Evolutionary conservation across 1,139 yeast genomes (phyloP).

Genomic region (Saccharomyces hybrid): DNA sequence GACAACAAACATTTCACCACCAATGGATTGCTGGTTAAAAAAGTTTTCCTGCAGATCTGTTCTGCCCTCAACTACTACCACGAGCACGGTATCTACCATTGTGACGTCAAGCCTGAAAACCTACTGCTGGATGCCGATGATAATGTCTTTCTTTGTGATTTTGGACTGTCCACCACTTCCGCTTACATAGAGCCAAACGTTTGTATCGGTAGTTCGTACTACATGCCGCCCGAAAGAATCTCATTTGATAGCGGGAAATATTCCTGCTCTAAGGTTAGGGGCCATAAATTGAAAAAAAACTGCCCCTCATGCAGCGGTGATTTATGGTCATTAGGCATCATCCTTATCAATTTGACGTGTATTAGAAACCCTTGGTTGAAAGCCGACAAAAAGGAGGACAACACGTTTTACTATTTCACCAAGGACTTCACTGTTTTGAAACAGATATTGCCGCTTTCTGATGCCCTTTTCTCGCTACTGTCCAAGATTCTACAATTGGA

Average conservation of each 20-base stretch:
- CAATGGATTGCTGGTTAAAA: constrained; percentile 46
- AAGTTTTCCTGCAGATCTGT: constrained; percentile 66
- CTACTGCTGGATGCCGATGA: constrained; percentile 58
- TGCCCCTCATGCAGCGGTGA: constrained; percentile 71
- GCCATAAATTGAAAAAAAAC: constrained; percentile 1
- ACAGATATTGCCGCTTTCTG: constrained; percentile 40
- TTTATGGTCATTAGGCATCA: constrained; percentile 82
- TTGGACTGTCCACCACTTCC: constrained; percentile 71
- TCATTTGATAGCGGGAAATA: constrained; percentile 25
- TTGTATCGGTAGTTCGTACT: constrained; percentile 82
- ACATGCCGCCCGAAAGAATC: constrained; percentile 89
- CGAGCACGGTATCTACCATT: constrained; percentile 62
- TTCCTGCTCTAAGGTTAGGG: constrained; percentile 9
- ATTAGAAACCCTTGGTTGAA: constrained; percentile 92
- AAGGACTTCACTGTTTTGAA: constrained; percentile 48
- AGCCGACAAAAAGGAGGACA: constrained; percentile 57
- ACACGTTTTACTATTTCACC: constrained; percentile 47
- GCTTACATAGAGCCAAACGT: constrained; percentile 58
- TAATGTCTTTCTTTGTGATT: constrained; percentile 65
- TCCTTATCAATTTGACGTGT: constrained; percentile 71
- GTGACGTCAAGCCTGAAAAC: constrained; percentile 91
- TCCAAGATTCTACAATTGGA: constrained; percentile 50
- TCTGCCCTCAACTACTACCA: constrained; percentile 72
- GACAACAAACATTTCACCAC: constrained; percentile 42
- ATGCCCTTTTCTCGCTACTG: constrained; percentile 53